These are phyloP conservation scores for Anthracocystis setariae DNA, from an alignment of 1,284 basidiomycete species.

Conservation along the genomic window DNA sequence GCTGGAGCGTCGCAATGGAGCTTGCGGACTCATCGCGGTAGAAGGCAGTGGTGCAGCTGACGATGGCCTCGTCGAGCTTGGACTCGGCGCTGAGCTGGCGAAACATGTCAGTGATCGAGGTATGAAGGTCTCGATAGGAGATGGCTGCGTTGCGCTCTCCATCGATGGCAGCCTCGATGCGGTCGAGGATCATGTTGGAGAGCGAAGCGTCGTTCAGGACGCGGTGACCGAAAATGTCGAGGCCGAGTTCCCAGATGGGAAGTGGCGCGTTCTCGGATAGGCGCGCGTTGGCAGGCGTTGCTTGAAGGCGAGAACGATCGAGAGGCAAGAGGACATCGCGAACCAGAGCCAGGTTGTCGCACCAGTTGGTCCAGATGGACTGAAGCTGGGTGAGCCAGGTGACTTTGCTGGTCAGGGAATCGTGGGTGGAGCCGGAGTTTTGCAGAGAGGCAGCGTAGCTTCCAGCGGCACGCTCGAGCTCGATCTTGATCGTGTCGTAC, in stretches of 20 bases:
- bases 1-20: conserved; percentile 12
- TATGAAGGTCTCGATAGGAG: conserved; percentile 41
- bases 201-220: conserved; percentile 45
- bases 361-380: conserved; percentile 52
- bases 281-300: not conserved
- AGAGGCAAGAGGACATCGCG: conserved; percentile 37
- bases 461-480: conserved; percentile 53
- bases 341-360: conserved; percentile 36
- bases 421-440: conserved; percentile 27
- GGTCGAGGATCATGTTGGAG: conserved; percentile 19
- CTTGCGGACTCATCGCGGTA: conserved; percentile 42
- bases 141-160: conserved; percentile 21
- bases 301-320: conserved; percentile 24
- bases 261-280: conserved; percentile 8
- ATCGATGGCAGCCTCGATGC: conserved; percentile 39
- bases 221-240: conserved; percentile 53
- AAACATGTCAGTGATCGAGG: conserved; percentile 49
- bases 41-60: conserved; percentile 35
- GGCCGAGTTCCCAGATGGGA: conserved; percentile 45
- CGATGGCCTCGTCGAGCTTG: conserved; percentile 38
- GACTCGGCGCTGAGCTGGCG: conserved; percentile 42
- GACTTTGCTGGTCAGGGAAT: conserved; percentile 15
- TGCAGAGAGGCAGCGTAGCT: conserved; percentile 29
- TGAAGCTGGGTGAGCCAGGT: conserved; percentile 48
- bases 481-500: conserved; percentile 58